Conservation (phyloP, 2,329 filamentous ascomycete genomes). For the Talaromyces pinophilus region DNA sequence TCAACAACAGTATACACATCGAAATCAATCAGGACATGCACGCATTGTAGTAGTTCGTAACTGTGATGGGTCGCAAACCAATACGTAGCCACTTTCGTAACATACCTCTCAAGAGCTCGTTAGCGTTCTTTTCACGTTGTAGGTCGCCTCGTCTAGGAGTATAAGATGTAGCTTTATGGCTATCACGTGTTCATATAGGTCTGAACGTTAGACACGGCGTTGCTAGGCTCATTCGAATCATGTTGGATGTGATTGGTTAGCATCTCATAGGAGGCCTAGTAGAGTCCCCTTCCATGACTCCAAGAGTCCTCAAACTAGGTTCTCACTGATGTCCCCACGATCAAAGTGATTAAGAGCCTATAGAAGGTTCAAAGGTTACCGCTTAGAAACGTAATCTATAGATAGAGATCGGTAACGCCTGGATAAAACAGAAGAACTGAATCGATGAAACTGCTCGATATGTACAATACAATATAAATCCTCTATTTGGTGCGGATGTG, state of each 20-base stretch:
- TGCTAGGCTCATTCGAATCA: neutral
- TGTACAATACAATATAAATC: conserved; percentile 26
- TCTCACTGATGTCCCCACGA: neutral
- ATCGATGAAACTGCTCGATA: conserved; percentile 13
- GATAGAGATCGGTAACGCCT: neutral
- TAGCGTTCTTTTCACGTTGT: neutral
- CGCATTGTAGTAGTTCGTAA: neutral
- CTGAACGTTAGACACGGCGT: neutral
- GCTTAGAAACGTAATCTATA: neutral
- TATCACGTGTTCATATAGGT: neutral
- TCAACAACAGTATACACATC: neutral
- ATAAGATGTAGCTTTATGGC: neutral
- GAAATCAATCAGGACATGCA: neutral
- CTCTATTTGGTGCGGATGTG: conserved; percentile 75
- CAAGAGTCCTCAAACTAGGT: neutral
- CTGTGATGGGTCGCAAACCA: neutral
- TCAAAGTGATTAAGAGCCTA: neutral
- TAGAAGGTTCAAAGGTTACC: neutral
- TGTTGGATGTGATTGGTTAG: neutral
- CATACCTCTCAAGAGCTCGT: neutral
- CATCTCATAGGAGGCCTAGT: neutral
- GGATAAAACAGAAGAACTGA: neutral
- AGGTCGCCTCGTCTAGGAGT: neutral
- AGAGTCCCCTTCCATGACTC: neutral
- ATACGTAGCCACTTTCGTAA: neutral